Evolutionary conservation across 495 filamentous ascomycete species (phyloP), one percentile per base, ranked within the genome.

Genomic region (Lophium mytilinum): DNA sequence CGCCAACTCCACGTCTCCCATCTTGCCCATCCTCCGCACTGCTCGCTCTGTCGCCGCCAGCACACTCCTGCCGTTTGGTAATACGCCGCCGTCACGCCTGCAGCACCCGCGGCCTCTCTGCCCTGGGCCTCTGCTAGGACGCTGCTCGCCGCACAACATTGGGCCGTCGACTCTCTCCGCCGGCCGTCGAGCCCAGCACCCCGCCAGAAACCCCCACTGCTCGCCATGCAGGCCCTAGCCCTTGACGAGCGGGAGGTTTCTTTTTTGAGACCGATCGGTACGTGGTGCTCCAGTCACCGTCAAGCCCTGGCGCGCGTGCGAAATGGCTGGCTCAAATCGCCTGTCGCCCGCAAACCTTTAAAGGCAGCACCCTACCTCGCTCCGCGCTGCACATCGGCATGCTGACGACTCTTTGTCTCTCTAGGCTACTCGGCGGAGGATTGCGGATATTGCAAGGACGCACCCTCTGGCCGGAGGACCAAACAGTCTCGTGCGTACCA

Each of bases 391-490:
- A 57, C 58, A 12, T 53, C 21, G 45, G 45, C 45, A 48, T 58
- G 55, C 60, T 62, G 55, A 62, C 55, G 50, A 36, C 33, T n/a
- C 14, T 30, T 50, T 36, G n/a, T 47, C 6, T 37, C 54, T 48
- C 24, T 55, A 72, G 71, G 71, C 51, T 74, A 72, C 52, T 58
- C 65, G 39, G 60, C 59, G 24, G 68, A 65, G 40, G 66, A 64
- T 37, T 74, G 71, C 51, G 71, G 71, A 34, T 74, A 74, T 61
- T 74, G 71, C 63, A 71, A 72, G 55, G 61, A 64, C 19, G 52
- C 60, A 53, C 24, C 57, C 12, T 62, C 63, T 58, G 69, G 70
- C 68, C 60, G 66, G 58, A 64, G 71, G 61, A 71, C 64, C 55
- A 63, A 65, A 49, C 55, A 68, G 55, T 72, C 69, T 62, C 69